Base-by-base conservation (phyloP, 2,329 filamentous ascomycete genomes). In the Exophiala aquamarina region DNA sequence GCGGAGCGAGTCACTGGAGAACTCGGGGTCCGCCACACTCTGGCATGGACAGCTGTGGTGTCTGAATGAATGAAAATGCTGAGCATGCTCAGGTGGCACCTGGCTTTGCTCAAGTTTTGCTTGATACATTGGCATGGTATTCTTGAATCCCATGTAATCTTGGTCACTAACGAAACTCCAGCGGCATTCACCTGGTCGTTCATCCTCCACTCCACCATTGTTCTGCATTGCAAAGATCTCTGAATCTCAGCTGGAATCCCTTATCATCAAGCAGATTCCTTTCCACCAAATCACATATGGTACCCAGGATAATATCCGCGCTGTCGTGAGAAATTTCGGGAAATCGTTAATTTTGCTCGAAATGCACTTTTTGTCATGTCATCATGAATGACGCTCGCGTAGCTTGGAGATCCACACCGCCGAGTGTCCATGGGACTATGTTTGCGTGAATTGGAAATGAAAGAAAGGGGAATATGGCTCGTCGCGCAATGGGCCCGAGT, bases 361-460 rank as follows among this genome's bases (percentile, higher is more conserved):
- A 37, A 37, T 37, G 35, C 35, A 37, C 19, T 37, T 37, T 37
- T 37, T 15, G 18, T 37, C 35, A 37, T 37, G 35, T 18, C 35
- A 37, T 37, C 35, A 37, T 37, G 35, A 37, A 19, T 37, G 35
- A 37, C 19, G 9, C 35, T 37, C 10, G 19, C 10, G 17, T 10
- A 37, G 35, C 35, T 26, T 26, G 23, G 23, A 26, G 6, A 6
- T 26, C 11, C 23, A 26, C 23, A 26, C 23, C 23, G 23, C 23
- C 28, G 33, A 23, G 28, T 28, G 18, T 45, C 34, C 29, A 45
- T 38, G 34, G 23, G 33, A 45, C 34, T 34, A 38, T 45, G 42
- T 19, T 45, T 34, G 29, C 31, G 44, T 44, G 47, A 46, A 41
- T 45, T 49, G 45, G 43, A 45, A 39, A 34, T 32, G 43, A 40